A percentile compares a stretch with the other conserved stretches of the same genome.
Evolutionary conservation across 2,329 filamentous ascomycete genomes (phyloP).

Genomic region (Pseudogymnoascus sp.): DNA sequence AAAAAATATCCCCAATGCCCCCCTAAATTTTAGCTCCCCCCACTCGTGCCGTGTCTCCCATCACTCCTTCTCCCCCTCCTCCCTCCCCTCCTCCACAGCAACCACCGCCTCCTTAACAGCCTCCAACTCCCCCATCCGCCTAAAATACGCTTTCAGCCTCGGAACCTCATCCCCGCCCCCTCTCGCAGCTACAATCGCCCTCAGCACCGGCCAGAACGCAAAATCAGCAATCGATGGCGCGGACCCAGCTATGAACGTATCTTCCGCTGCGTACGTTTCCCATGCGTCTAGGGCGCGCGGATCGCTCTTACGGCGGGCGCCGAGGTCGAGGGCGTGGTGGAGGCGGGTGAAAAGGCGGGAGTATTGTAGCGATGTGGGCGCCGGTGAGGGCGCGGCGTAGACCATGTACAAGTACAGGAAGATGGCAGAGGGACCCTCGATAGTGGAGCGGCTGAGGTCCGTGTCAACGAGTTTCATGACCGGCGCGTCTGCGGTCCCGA

Average conservation of each 20-base stretch:
- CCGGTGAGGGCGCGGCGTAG: conserved; percentile 29
- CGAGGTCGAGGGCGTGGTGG: conserved; percentile 33
- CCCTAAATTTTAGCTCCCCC: background rate
- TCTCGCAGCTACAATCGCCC: conserved; percentile 34
- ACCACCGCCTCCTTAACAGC: background rate
- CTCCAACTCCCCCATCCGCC: conserved; percentile 13
- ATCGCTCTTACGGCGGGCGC: background rate
- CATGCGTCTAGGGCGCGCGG: conserved; percentile 24
- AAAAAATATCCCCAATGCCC: background rate
- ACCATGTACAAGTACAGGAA: conserved; percentile 52
- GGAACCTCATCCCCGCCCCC: conserved; percentile 26
- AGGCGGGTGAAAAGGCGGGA: conserved; percentile 21
- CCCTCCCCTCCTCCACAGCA: background rate
- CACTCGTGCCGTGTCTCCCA: background rate
- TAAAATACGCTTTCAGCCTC: conserved; percentile 21
- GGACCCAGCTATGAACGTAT: conserved; percentile 37
- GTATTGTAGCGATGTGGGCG: conserved; percentile 20
- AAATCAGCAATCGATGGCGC: conserved; percentile 42
- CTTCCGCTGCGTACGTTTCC: conserved; percentile 16
- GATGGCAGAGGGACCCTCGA: conserved; percentile 43
- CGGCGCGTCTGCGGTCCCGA: conserved; percentile 18
- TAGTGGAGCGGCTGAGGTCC: conserved; percentile 37
- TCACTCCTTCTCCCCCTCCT: background rate
- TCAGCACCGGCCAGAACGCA: conserved; percentile 47
- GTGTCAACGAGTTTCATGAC: conserved; percentile 47